A percentile compares a stretch with the other conserved stretches of the same genome.
Evolutionary conservation across 306 rosid genomes (phyloP).

Genomic region (Clitoria ternatea): DNA sequence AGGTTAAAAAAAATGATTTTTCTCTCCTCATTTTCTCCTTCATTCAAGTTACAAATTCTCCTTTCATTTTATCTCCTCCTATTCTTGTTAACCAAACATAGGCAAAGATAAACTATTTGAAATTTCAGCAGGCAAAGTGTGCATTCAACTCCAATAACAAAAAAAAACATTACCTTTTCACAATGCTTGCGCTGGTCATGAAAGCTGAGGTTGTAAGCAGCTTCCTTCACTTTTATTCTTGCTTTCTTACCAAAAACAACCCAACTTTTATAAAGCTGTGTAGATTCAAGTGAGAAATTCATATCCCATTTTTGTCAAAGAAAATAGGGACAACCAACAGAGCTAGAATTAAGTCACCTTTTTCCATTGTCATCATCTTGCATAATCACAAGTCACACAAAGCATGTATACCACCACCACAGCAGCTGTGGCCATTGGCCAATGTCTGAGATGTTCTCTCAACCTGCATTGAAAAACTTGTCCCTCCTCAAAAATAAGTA

Average conservation of each 20-base stretch:
- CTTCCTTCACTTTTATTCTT: slow-evolving; percentile 54
- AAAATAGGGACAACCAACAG: slow-evolving; percentile 11
- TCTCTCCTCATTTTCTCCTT: too few relatives aligned
- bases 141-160: background rate
- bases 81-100: too few relatives aligned
- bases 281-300: slow-evolving; percentile 24
- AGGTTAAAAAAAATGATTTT: too few relatives aligned
- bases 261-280: slow-evolving; percentile 78
- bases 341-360: slow-evolving; percentile 46
- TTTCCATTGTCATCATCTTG: slow-evolving; percentile 48
- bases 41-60: too few relatives aligned
- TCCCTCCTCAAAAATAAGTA: background rate
- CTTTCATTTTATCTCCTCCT: too few relatives aligned
- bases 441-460: slow-evolving; percentile 75
- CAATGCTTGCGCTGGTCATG: slow-evolving; percentile 85
- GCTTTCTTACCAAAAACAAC: slow-evolving; percentile 79
- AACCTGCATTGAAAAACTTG: slow-evolving; percentile 55
- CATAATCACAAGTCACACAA: slow-evolving; percentile 94
- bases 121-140: slow-evolving; percentile 15
- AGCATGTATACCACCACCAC: slow-evolving; percentile 98
- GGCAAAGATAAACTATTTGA: too few relatives aligned
- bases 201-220: slow-evolving; percentile 64
- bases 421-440: slow-evolving; percentile 99
- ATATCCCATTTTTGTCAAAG: background rate
- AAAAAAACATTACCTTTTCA: slow-evolving; percentile 67